phyloP scores from a whole-genome alignment of 2,329 filamentous ascomycete species.

The Plenodomus lindquistii region DNA sequence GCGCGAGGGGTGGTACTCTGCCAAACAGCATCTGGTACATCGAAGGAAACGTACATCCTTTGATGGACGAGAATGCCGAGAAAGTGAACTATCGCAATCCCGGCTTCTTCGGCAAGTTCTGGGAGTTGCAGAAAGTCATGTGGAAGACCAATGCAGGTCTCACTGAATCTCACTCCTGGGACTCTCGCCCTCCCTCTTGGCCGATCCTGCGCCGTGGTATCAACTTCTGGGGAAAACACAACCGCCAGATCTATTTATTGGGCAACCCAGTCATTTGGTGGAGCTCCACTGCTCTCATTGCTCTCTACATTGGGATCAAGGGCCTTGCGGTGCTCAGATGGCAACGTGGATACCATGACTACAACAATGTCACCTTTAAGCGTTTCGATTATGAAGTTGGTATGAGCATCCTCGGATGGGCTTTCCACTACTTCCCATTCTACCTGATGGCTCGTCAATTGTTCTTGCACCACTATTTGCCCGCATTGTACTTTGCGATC shows the following conservation, averaged over 20 bases:
- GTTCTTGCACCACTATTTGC: slow-evolving; percentile 98
- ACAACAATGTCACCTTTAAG: slow-evolving; percentile 80
- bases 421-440: slow-evolving; percentile 98
- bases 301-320: slow-evolving; percentile 81
- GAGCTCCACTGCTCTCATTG: slow-evolving; percentile 78
- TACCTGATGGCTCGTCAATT: slow-evolving; percentile 97
- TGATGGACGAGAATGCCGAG: slow-evolving; percentile 72
- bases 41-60: slow-evolving; percentile 84
- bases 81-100: slow-evolving; percentile 96
- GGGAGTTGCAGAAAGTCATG: slow-evolving; percentile 97
- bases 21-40: slow-evolving; percentile 98
- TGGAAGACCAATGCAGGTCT: slow-evolving; percentile 97
- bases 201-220: slow-evolving; percentile 90
- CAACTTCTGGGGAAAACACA: slow-evolving; percentile 97
- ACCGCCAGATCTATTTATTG: slow-evolving; percentile 94
- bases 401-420: slow-evolving; percentile 88
- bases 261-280: slow-evolving; percentile 92
- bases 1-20: slow-evolving; percentile 84
- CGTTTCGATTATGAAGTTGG: slow-evolving; percentile 98
- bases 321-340: slow-evolving; percentile 84
- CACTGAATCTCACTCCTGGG: slow-evolving; percentile 96
- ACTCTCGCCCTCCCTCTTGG: slow-evolving; percentile 92
- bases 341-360: slow-evolving; percentile 92
- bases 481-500: slow-evolving; percentile 92
- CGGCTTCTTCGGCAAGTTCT: slow-evolving; percentile 97